These are phyloP conservation scores for Penicillium sp. DNA, from an alignment of 2,329 filamentous ascomycete species.

Conservation along the genomic window DNA sequence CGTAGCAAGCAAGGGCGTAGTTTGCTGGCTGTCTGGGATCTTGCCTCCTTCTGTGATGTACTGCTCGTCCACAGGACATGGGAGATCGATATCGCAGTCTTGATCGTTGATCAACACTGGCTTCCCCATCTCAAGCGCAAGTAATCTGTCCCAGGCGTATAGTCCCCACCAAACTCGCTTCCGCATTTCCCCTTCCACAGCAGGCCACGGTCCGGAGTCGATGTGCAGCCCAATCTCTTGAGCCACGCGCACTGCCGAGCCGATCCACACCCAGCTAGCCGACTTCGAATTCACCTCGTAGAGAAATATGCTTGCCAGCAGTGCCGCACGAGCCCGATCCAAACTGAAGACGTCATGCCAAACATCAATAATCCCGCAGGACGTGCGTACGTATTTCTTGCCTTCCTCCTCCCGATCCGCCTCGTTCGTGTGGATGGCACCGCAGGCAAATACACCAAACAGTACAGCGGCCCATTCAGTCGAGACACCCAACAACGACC, in stretches of 20 bases:
- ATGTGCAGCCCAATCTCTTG: conserved; percentile 81
- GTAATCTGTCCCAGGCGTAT: conserved; percentile 78
- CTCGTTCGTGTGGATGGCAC: conserved; percentile 67
- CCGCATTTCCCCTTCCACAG: conserved; percentile 80
- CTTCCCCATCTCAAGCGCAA: conserved; percentile 76
- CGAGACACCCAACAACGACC: conserved; percentile 58
- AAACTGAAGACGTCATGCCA: conserved; percentile 77
- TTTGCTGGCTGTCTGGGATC: conserved; percentile 48
- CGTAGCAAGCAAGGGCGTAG: conserved; percentile 71
- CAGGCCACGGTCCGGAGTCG: conserved; percentile 69
- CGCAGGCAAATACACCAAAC: conserved; percentile 79
- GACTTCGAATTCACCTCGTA: conserved; percentile 84
- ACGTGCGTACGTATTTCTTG: conserved; percentile 67
- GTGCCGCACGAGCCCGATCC: conserved; percentile 68
- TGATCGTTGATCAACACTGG: conserved; percentile 80
- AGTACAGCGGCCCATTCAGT: conserved; percentile 75
- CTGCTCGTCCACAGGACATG: conserved; percentile 76
- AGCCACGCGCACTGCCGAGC: conserved; percentile 71
- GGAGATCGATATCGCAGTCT: conserved; percentile 81
- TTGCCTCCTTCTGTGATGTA: conserved; percentile 49
- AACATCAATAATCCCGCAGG: conserved; percentile 68
- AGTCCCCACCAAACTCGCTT: conserved; percentile 90
- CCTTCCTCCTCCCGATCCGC: conserved; percentile 57
- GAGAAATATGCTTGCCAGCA: conserved; percentile 75
- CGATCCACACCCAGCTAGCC: conserved; percentile 82